phyloP scores from a whole-genome alignment of 257 asterid genomes.

The Buddleja alternifolia region DNA sequence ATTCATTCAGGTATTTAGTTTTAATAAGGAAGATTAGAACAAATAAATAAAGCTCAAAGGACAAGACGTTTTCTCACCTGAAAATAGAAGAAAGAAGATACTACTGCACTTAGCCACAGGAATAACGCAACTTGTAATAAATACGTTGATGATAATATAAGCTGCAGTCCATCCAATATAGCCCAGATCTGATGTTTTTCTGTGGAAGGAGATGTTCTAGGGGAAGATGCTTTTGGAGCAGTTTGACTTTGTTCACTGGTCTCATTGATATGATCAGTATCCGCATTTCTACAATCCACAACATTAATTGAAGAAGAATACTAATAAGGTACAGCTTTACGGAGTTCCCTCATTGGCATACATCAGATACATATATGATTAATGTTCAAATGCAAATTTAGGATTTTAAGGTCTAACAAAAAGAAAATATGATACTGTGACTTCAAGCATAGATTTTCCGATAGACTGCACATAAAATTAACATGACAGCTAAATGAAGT shows the following conservation, averaged over 20 bases:
- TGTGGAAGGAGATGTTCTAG: slow-evolving; percentile 47
- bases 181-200: slow-evolving; percentile 76
- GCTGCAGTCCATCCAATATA: slow-evolving; percentile 83
- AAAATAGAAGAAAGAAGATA: slow-evolving; percentile 96
- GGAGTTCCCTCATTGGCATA: slow-evolving; percentile 22
- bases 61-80: slow-evolving; percentile 58
- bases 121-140: slow-evolving; percentile 81
- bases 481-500: neutral
- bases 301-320: slow-evolving; percentile 26
- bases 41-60: neutral
- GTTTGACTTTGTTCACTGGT: slow-evolving; percentile 47
- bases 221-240: slow-evolving; percentile 51
- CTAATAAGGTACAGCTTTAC: slow-evolving; percentile 16
- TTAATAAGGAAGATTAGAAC: slow-evolving; percentile 14
- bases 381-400: neutral
- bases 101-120: slow-evolving; percentile 90
- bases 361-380: neutral
- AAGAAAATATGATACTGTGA: neutral
- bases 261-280: slow-evolving; percentile 43
- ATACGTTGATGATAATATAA: slow-evolving; percentile 79
- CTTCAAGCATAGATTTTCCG: neutral
- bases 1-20: slow-evolving; percentile 20
- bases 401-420: neutral
- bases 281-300: slow-evolving; percentile 62
- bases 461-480: neutral